Conservation (phyloP, 169 alveolate genomes). For the Cryptosporidium bovis region DNA sequence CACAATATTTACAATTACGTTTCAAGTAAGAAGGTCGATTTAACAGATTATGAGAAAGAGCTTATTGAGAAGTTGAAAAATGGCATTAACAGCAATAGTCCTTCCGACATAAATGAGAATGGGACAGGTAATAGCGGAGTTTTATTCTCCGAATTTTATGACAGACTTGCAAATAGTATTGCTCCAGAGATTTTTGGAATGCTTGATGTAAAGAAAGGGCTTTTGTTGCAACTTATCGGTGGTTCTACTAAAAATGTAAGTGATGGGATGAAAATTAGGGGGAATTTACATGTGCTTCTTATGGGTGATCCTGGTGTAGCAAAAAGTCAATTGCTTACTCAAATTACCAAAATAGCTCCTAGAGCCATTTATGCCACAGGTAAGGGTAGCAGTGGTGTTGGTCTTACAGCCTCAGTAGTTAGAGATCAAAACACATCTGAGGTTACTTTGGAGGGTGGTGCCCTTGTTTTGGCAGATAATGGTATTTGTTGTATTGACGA, state of each 20-base stretch:
- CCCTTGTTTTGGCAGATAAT: slow-evolving; percentile 95
- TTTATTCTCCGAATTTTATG: slow-evolving; percentile 85
- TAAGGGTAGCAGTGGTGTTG: slow-evolving; percentile 96
- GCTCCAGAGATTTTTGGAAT: slow-evolving; percentile 98
- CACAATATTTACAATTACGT: slow-evolving; percentile 76
- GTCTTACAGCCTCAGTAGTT: slow-evolving; percentile 98
- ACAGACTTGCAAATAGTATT: slow-evolving; percentile 91
- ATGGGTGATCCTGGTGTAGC: slow-evolving; percentile 99
- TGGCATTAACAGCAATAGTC: slow-evolving; percentile 9
- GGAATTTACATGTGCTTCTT: slow-evolving; percentile 95
- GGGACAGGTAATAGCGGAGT: background rate
- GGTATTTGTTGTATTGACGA: slow-evolving; percentile 99
- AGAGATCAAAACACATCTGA: slow-evolving; percentile 93
- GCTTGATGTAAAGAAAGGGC: slow-evolving; percentile 96
- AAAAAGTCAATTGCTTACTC: slow-evolving; percentile 94
- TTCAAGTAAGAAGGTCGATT: slow-evolving; percentile 79
- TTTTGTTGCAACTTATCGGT: slow-evolving; percentile 91
- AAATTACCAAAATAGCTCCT: slow-evolving; percentile 89
- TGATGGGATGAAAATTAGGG: slow-evolving; percentile 97
- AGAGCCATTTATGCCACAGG: slow-evolving; percentile 95
- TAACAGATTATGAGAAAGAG: slow-evolving; percentile 79
- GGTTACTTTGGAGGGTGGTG: slow-evolving; percentile 96
- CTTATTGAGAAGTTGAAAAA: slow-evolving; percentile 58
- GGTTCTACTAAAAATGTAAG: slow-evolving; percentile 92
- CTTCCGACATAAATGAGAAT: background rate